Evolutionary conservation across 2,329 filamentous ascomycete species (phyloP), one percentile per base, ranked within the genome.

Genomic region (Fusarium stilboides): DNA sequence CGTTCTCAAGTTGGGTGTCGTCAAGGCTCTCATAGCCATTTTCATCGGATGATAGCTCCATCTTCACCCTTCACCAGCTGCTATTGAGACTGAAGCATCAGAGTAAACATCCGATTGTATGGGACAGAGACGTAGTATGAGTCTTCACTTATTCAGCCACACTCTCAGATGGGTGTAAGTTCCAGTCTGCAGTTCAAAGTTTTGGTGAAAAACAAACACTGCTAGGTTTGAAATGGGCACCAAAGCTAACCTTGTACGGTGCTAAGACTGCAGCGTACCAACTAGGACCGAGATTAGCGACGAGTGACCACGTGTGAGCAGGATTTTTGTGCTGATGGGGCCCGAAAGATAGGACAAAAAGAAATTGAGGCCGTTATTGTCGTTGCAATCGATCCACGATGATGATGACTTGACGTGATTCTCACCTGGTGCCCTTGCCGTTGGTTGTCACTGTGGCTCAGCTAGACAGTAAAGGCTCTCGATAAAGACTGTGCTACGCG

Each of bases 21-120:
- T 55, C 65, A 10, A 57, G 55, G 50, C 71, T 74, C 49, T 71
- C 66, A 37, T 71, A 74, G 39, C 43, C 60, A 40, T 70, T 71
- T 31, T 74, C 72, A 26, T 73, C 70, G 1, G 68, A 71, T 13
- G 65, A 71, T 8, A 39, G 31, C 15, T 71, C 64, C 53, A 68
- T 63, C 13, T 22, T 59, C 15, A 42, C 40, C 49, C 28, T 33
- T 13, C 15, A 9, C 31, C 13, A 36, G 15, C 8, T 61, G 13
- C 20, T 42, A 52, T 20, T 31, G 26, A 13, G 24, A 22, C 28
- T 10, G 36, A 4, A 12, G 10, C 12, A 42, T 47, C 12, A 22
- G 34, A 20, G 3, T 9, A 26, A 33, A 19, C 13, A 7, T 26
- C 31, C 6, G 28, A 7, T 14, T 22, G 9, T 6, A n/a, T 6